Conservation (phyloP, 1,139 yeast species). For the Yamadazyma mexicana region DNA sequence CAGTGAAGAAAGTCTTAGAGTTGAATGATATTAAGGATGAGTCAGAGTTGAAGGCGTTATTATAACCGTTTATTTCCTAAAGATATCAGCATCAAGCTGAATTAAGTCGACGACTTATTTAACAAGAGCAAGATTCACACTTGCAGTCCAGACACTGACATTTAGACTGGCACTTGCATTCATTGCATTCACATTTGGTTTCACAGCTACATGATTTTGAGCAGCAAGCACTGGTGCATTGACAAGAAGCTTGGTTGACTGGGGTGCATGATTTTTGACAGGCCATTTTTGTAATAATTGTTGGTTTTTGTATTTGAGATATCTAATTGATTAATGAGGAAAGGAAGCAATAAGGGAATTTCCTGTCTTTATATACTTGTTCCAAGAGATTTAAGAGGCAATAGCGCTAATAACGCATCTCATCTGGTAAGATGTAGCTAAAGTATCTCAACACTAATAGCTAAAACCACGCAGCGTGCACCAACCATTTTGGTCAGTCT, state of each 20-base stretch:
- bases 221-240: slow-evolving; percentile 5
- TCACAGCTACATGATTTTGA: slow-evolving; percentile 3
- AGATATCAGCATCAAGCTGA: slow-evolving; percentile 2
- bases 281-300: slow-evolving; percentile 5
- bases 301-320: not conserved
- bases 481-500: not conserved
- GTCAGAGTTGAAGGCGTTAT: slow-evolving; percentile 5
- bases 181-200: slow-evolving; percentile 5
- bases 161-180: slow-evolving; percentile 4
- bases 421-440: not conserved
- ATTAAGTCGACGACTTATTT: no score
- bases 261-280: not conserved
- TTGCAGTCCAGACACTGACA: slow-evolving; percentile 6
- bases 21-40: slow-evolving; percentile 13
- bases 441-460: not conserved
- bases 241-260: slow-evolving; percentile 1
- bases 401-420: slow-evolving; percentile 1
- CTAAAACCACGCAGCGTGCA: slow-evolving; percentile 3
- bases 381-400: not conserved
- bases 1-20: slow-evolving; percentile 21
- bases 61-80: not conserved
- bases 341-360: not conserved
- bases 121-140: slow-evolving; percentile 2
- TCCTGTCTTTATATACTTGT: slow-evolving; percentile 1
- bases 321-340: no score